Conservation (phyloP, 1,139 yeast species). For the Magnusiomyces sp. region DNA sequence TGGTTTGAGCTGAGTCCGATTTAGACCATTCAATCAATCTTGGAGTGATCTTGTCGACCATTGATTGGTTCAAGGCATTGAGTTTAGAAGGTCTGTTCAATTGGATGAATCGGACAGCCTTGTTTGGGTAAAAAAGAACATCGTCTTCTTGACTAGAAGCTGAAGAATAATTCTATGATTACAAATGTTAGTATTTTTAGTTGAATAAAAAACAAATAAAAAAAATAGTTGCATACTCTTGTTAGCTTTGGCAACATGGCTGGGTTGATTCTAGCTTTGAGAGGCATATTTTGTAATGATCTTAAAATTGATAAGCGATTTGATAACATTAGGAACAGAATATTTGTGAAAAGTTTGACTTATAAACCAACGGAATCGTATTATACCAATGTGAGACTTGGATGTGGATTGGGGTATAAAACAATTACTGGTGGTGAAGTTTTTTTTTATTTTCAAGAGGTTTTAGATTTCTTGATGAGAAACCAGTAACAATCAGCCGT, state of each 20-base stretch:
- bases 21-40: slow-evolving; percentile 70
- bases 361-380: no score
- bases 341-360: no score
- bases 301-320: no score
- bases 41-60: slow-evolving; percentile 70
- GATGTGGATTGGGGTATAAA: no score
- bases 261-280: slow-evolving; percentile 22
- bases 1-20: slow-evolving; percentile 52
- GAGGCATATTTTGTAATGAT: slow-evolving; percentile 25
- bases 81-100: slow-evolving; percentile 77
- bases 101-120: slow-evolving; percentile 64
- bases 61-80: slow-evolving; percentile 73
- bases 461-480: no score
- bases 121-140: slow-evolving; percentile 55
- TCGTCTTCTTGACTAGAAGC: slow-evolving; percentile 32
- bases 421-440: no score
- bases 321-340: no score
- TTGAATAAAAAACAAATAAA: neutral
- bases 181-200: slow-evolving; percentile 9
- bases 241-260: slow-evolving; percentile 16
- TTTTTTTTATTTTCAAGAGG: no score
- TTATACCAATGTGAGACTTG: no score
- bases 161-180: slow-evolving; percentile 14
- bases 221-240: slow-evolving; percentile 2
- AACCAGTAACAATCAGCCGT: no score